Evolutionary conservation across 2,329 filamentous ascomycete genomes (phyloP), one percentile per base, ranked within the genome.

Genomic region (Diplodia seriata): DNA sequence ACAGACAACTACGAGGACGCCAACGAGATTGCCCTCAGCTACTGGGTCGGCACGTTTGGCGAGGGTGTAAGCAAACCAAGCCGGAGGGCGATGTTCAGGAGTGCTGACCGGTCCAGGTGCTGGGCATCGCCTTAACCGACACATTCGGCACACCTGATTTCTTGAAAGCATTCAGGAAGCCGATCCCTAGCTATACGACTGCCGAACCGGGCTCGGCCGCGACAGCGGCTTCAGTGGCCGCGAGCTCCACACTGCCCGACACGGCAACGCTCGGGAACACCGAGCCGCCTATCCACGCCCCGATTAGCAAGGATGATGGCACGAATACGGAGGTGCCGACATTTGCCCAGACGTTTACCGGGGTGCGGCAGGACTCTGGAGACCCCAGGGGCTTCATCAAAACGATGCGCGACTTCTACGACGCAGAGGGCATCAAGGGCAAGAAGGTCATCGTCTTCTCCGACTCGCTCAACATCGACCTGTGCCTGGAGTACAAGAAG

Each of bases 61-160:
- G 89, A 91, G 75, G 92, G 88, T 2, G 87, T 86, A 72, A 72
- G 80, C 75, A 36, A 51, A 36, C 23, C 59, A 15, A 26, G 26
- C 57, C 31, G 47, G 20, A 31, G 29, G 29, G 36, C 11, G 36
- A 26, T 50, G 26, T 31, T 65, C 31, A 65, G 62, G 51, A 66
- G 64, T 12, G 56, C 49, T 55, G 64, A 64, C 51, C 53, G 29
- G 36, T 29, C 1, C 56, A 83, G 81, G 90, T 94, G 40, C 85
- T 97, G 38, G 89, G 90, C 6, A 94, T 99, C 72, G 94, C 95
- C 1, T 83, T 99, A 70, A 99, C 95, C 0, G 95, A 99, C 80
- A 99, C 95, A 0, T 98, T 98, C 74, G 95, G 95, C 56, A 99
- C 95, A 0, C 89, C 91, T 4, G 88, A 91, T 56, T 99, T 99